Percentiles rank a stretch among this genome's conserved stretches.
phyloP scores from a whole-genome alignment of 306 rosid species.

The Sphenostylis stenocarpa region DNA sequence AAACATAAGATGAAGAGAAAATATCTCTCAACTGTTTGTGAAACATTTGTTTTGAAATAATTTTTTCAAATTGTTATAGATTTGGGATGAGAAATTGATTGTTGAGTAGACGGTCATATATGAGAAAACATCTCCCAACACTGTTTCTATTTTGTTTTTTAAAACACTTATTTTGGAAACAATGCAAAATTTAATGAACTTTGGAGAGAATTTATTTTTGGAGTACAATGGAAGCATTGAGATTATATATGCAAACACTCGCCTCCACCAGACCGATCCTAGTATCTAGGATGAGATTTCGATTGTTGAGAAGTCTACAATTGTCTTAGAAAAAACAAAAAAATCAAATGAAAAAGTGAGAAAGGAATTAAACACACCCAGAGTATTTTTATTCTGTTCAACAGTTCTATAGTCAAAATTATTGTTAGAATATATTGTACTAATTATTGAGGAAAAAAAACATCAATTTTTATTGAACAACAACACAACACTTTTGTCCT shows the following conservation, averaged over 20 bases:
- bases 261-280: no score
- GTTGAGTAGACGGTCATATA: not conserved
- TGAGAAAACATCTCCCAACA: not conserved
- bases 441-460: not conserved
- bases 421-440: not conserved
- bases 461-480: not conserved
- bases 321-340: not conserved
- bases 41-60: not conserved
- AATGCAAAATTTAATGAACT: not conserved
- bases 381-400: not conserved
- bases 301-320: not conserved
- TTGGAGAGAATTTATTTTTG: not conserved
- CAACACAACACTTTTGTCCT: not conserved
- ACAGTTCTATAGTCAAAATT: not conserved
- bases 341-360: not conserved
- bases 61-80: not conserved
- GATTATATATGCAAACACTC: no score
- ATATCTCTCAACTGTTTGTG: not conserved
- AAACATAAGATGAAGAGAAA: not conserved
- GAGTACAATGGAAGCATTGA: no score
- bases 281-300: not conserved
- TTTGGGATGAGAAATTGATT: not conserved
- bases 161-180: not conserved
- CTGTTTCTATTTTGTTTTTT: not conserved
- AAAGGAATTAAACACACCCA: not conserved